Percentiles rank a stretch among this genome's conserved stretches.
Conservation (phyloP, 2,329 filamentous ascomycete genomes). For the Pezicula carpinea region DNA sequence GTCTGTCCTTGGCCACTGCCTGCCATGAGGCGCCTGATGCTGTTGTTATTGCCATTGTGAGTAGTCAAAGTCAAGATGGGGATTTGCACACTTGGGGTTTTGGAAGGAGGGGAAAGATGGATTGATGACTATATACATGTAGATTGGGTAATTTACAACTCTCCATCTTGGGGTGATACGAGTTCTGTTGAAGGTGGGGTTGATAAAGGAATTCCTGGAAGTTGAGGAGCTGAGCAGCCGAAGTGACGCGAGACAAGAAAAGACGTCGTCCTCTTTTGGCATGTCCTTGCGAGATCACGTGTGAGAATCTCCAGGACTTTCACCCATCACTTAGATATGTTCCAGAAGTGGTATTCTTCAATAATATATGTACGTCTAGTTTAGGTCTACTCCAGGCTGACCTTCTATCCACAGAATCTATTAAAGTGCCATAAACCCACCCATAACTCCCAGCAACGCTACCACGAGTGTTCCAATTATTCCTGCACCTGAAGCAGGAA, state of each 20-base stretch:
- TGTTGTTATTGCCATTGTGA: slow-evolving; percentile 24
- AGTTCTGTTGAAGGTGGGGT: background rate
- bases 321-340: no score
- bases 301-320: no score
- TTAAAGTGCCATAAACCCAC: background rate
- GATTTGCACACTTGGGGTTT: background rate
- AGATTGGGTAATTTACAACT: background rate
- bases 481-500: background rate
- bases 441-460: background rate
- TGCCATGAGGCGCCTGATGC: slow-evolving; percentile 36
- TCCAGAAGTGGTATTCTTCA: no score
- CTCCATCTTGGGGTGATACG: background rate
- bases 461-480: background rate
- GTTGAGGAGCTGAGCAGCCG: background rate
- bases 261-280: background rate
- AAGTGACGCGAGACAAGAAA: background rate
- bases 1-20: slow-evolving; percentile 39
- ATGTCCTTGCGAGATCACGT: background rate
- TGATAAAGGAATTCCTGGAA: background rate
- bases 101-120: background rate
- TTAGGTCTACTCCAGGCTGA: no score
- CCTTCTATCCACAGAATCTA: no score
- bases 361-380: no score
- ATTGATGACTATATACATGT: background rate
- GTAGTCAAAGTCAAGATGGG: background rate